Base-by-base conservation (phyloP, 257 asterid species). In the Verbena officinalis region DNA sequence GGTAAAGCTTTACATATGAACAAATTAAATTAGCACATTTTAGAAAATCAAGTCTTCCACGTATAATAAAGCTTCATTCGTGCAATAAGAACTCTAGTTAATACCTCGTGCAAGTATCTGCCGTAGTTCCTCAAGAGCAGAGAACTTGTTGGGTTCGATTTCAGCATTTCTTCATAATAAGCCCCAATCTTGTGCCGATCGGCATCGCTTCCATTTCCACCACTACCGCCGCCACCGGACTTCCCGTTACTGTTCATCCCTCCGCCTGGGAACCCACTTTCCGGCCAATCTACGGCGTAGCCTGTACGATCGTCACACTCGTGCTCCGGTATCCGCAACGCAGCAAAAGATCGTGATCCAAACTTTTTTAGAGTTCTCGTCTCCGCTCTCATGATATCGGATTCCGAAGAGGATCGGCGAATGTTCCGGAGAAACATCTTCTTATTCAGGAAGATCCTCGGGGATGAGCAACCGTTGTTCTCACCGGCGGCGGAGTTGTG, bases 81-180 rank as follows among this genome's bases (percentile, higher is more conserved):
- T 62, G 3, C 7, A 48, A 10, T 31, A 31, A 0, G 40, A 46
- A 31, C n/a, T 10, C 16, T 33, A 33, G 49, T 7, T 23, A 62
- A 19, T 83, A 89, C 97, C 91, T 87, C 84, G 42, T 90, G 95
- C 81, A 90, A 75, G 77, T 78, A 87, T 56, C 75, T 81, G 58
- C 77, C 97, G 65, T 90, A 90, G 73, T 90, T 90, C 64, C 86
- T 75, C 65, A 90, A 73, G 0, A 90, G 69, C 57, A 90, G 76
- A 40, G 88, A 51, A 71, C 87, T 78, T 0, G 69, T 66, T 0
- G 91, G 91, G 54, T 90, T 68, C n/a, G 78, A 69, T 57, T 65
- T 81, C 3, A 90, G 44, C 88, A 87, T 78, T 38, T 80, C 73
- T 46, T 73, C 45, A 51, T 85, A 90, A 74, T 87, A 81, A 8